Conservation (phyloP, 108 stramenopile genomes). For the Nitzschia sp. region DNA sequence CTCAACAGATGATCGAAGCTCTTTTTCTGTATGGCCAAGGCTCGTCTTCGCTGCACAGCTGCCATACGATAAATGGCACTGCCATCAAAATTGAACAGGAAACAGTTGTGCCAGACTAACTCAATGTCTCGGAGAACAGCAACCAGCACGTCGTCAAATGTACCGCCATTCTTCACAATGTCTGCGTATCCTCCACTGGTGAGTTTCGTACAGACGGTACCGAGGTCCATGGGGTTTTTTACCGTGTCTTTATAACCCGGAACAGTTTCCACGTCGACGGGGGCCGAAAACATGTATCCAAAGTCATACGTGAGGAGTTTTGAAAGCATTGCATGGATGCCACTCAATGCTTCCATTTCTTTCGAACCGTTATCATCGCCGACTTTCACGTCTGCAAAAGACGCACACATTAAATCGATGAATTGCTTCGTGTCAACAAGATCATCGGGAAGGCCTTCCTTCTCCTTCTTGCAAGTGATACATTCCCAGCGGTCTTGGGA, state of each 20-base stretch:
- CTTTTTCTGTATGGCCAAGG: constrained; percentile 33
- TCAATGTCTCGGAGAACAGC: constrained; percentile 62
- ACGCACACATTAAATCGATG: not conserved
- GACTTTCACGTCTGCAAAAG: constrained; percentile 6
- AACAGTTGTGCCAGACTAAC: constrained; percentile 82
- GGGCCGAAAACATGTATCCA: constrained; percentile 60
- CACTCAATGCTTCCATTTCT: constrained; percentile 26
- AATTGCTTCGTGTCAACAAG: constrained; percentile 29
- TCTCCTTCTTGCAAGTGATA: constrained; percentile 45
- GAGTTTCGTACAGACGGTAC: constrained; percentile 56
- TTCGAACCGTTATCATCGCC: not conserved
- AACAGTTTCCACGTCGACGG: constrained; percentile 54
- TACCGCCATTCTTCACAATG: constrained; percentile 11
- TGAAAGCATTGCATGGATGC: constrained; percentile 51
- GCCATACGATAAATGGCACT: constrained; percentile 70
- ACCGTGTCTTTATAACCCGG: constrained; percentile 54
- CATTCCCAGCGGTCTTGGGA: constrained; percentile 44
- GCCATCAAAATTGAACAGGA: constrained; percentile 62
- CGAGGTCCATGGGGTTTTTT: constrained; percentile 75
- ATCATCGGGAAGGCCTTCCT: constrained; percentile 19
- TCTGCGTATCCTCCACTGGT: constrained; percentile 47
- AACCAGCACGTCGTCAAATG: constrained; percentile 41
- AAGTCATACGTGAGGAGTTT: constrained; percentile 65
- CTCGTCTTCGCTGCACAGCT: constrained; percentile 52
- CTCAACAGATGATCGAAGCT: constrained; percentile 44